phyloP scores from a whole-genome alignment of 1,284 basidiomycete species.

The Pterulicium gracile region DNA sequence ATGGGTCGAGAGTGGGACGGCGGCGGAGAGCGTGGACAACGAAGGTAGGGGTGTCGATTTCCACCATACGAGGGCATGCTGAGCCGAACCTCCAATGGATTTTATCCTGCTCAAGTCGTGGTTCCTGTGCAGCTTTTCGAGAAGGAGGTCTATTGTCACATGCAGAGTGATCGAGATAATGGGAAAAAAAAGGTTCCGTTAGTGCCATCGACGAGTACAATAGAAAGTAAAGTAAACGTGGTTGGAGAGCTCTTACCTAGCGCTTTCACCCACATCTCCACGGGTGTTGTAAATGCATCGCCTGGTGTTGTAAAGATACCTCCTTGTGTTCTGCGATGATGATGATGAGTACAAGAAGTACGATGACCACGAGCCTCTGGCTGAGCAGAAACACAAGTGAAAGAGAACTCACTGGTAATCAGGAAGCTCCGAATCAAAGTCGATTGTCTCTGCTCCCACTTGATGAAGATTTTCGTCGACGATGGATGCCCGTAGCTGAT shows the following conservation, averaged over 20 bases:
- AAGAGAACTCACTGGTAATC: slow-evolving; percentile 63
- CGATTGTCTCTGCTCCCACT: slow-evolving; percentile 66
- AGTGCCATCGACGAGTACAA: slow-evolving; percentile 14
- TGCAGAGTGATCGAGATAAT: slow-evolving; percentile 16
- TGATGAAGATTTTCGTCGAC: slow-evolving; percentile 72
- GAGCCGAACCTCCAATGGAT: slow-evolving; percentile 48
- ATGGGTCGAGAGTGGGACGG: slow-evolving; percentile 52
- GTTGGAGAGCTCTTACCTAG: slow-evolving; percentile 49
- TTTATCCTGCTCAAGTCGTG: slow-evolving; percentile 59
- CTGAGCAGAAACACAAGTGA: slow-evolving; percentile 7
- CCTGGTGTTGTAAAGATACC: slow-evolving; percentile 78
- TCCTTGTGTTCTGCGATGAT: slow-evolving; percentile 62
- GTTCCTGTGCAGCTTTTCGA: slow-evolving; percentile 60
- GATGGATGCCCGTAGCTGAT: slow-evolving; percentile 69
- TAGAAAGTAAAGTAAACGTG: slow-evolving; percentile 19
- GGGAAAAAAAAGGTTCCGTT: slow-evolving; percentile 26
- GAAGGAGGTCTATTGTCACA: slow-evolving; percentile 43
- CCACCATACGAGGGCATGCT: slow-evolving; percentile 79
- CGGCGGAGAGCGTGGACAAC: slow-evolving; percentile 56
- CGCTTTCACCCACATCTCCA: slow-evolving; percentile 79
- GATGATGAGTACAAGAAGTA: neutral
- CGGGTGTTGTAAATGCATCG: slow-evolving; percentile 72
- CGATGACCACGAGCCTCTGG: neutral
- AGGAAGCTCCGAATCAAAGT: slow-evolving; percentile 67
- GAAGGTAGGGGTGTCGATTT: slow-evolving; percentile 57